Percentiles rank a stretch among this genome's conserved stretches.
These are phyloP conservation scores for Orbilia brochopaga DNA, from an alignment of 2,329 filamentous ascomycete species.

Conservation along the genomic window DNA sequence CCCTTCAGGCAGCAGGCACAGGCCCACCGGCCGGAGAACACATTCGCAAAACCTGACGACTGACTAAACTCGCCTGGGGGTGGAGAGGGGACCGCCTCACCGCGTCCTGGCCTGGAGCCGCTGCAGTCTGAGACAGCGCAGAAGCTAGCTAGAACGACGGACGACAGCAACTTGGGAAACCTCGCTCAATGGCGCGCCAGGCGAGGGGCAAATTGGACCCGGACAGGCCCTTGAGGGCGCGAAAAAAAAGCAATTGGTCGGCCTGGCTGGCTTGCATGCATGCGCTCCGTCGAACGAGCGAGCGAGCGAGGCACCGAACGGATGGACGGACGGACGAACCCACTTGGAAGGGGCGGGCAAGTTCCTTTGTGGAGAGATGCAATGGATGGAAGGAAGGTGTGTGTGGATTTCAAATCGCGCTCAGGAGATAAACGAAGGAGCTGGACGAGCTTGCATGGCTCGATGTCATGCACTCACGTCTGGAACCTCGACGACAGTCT, in stretches of 20 bases:
- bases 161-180: not conserved
- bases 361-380: too few species aligned
- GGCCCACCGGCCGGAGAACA: not conserved
- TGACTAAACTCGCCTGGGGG: not conserved
- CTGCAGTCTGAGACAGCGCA: not conserved
- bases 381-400: too few species aligned
- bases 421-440: not conserved
- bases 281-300: too few species aligned
- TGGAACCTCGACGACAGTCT: not conserved
- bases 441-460: not conserved
- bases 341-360: too few species aligned
- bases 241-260: conserved; percentile 4
- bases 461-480: conserved; percentile 8
- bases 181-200: conserved; percentile 2
- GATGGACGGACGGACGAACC: too few species aligned
- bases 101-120: not conserved
- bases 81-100: not conserved
- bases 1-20: conserved; percentile 36
- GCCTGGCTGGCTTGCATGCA: too few species aligned
- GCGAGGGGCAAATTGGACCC: conserved; percentile 14
- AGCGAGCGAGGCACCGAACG: too few species aligned
- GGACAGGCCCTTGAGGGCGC: conserved; percentile 31
- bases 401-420: too few species aligned
- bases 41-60: conserved; percentile 3
- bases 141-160: not conserved